A percentile compares a stretch with the other conserved stretches of the same genome.
Conservation (phyloP, 345 rosid species). For the Syzygium aromaticum region DNA sequence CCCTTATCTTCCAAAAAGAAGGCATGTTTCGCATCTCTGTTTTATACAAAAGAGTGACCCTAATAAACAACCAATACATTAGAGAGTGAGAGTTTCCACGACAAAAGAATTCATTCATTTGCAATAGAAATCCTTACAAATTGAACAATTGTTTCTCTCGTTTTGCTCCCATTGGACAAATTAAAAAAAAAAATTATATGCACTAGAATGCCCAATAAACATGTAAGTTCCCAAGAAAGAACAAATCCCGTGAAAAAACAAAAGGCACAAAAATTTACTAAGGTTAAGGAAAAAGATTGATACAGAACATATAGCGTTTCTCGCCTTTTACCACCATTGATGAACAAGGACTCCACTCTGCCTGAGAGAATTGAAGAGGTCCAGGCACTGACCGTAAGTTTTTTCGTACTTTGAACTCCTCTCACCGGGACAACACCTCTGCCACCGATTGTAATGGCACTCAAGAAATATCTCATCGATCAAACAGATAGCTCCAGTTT, state of each 20-base stretch:
- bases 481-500: slow-evolving; percentile 89
- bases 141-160: background rate
- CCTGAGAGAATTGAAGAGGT: slow-evolving; percentile 70
- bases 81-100: background rate
- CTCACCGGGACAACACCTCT: slow-evolving; percentile 91
- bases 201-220: background rate
- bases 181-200: background rate
- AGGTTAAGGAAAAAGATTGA: background rate
- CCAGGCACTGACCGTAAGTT: slow-evolving; percentile 78
- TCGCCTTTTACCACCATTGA: slow-evolving; percentile 83
- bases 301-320: background rate
- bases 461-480: slow-evolving; percentile 90
- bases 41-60: too few relatives aligned
- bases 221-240: background rate
- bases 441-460: slow-evolving; percentile 98
- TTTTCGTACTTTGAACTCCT: slow-evolving; percentile 81
- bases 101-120: background rate
- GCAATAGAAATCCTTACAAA: background rate
- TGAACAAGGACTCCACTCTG: slow-evolving; percentile 92
- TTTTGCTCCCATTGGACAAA: background rate
- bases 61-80: background rate
- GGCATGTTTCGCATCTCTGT: too few relatives aligned
- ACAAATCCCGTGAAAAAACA: background rate
- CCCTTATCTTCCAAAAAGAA: background rate
- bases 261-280: background rate